Conservation (phyloP, 164 flowering plant genomes). For the Berberis thunbergii region DNA sequence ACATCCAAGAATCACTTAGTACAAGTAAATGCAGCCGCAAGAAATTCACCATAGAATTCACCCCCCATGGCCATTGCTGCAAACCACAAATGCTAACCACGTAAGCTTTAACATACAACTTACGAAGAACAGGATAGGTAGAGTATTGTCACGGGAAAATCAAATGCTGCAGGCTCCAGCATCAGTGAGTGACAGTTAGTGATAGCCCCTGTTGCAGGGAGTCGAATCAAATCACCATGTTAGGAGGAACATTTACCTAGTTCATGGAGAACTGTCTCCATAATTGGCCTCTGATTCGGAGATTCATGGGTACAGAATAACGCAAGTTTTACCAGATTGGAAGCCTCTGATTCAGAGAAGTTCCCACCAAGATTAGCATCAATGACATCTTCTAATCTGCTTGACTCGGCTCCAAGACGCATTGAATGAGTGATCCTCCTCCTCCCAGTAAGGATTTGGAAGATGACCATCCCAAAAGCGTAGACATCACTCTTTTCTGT, state of each 20-base stretch:
- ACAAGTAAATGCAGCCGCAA: no score
- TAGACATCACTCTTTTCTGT: constrained; percentile 85
- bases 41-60: no score
- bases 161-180: neutral
- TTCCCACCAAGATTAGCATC: constrained; percentile 62
- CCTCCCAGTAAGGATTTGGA: constrained; percentile 76
- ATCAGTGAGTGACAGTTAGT: constrained; percentile 4
- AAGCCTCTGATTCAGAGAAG: constrained; percentile 60
- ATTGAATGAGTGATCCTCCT: constrained; percentile 26
- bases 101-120: no score
- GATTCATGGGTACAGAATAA: constrained; percentile 61
- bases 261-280: constrained; percentile 53
- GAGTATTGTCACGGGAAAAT: neutral
- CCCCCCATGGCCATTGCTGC: no score
- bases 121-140: no score
- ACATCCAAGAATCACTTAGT: no score
- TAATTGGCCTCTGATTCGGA: constrained; percentile 56
- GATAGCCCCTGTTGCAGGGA: neutral
- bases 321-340: constrained; percentile 48
- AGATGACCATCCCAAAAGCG: constrained; percentile 74
- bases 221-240: neutral
- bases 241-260: constrained; percentile 21
- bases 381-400: constrained; percentile 49
- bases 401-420: constrained; percentile 43
- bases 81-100: no score